phyloP scores from a whole-genome alignment of 2,329 filamentous ascomycete species.

The Colletotrichum musicola region DNA sequence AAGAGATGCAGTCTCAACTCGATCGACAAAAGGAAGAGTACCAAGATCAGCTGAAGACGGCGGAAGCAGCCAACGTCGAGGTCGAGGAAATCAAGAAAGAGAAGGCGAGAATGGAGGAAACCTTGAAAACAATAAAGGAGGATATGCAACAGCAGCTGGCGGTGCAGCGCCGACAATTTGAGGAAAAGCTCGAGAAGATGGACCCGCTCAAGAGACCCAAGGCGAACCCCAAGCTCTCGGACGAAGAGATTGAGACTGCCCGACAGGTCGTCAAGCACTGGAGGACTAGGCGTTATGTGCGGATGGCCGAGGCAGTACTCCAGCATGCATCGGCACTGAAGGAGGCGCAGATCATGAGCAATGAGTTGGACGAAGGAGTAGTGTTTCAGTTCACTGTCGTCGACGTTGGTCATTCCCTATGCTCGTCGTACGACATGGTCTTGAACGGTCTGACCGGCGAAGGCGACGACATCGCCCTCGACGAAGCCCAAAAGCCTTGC shows the following conservation, averaged over 20 bases:
- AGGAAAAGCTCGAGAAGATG: constrained; percentile 84
- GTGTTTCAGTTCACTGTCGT: constrained; percentile 96
- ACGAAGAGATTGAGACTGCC: constrained; percentile 79
- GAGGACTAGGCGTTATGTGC: constrained; percentile 87
- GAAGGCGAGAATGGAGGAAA: constrained; percentile 87
- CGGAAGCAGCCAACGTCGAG: constrained; percentile 81
- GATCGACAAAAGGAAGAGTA: constrained; percentile 89
- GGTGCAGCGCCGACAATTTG: constrained; percentile 85
- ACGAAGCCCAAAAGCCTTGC: constrained; percentile 87
- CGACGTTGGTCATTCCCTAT: constrained; percentile 87
- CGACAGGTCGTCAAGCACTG: constrained; percentile 78
- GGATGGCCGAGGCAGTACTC: constrained; percentile 92
- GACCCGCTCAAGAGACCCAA: constrained; percentile 73
- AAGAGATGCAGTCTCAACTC: constrained; percentile 86
- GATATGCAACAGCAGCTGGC: constrained; percentile 91
- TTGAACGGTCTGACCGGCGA: constrained; percentile 90
- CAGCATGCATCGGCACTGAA: constrained; percentile 91
- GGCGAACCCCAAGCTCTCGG: constrained; percentile 74
- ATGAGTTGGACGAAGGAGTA: constrained; percentile 91
- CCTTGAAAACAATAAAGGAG: constrained; percentile 80
- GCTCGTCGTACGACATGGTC: constrained; percentile 96
- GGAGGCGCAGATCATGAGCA: constrained; percentile 98
- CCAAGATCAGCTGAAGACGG: constrained; percentile 79
- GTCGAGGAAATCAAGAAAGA: constrained; percentile 87
- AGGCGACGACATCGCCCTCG: constrained; percentile 84